Evolutionary conservation across 352 stramenopile genomes (phyloP), one percentile per base, ranked within the genome.

Genomic region (Phytophthora parvispora): DNA sequence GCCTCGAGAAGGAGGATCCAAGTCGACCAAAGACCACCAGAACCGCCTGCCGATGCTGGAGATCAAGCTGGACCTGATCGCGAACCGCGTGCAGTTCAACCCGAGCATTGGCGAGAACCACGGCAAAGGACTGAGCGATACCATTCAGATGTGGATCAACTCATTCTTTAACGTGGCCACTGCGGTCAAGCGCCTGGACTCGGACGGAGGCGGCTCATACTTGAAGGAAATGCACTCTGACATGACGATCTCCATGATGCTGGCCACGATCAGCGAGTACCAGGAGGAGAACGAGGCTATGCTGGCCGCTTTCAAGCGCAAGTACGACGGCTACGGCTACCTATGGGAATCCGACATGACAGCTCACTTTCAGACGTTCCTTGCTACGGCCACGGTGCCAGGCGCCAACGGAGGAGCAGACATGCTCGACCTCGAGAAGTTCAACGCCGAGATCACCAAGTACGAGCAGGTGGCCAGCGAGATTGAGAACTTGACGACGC

Each of bases 141-240:
- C 98, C 45, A 97, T 99, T 57, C 95, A 99, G 42, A 90, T 90
- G 72, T 99, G 98, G 90, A 97, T 99, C 67, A 98, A 98, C 34
- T 98, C 94, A 42, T 99, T 99, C 73, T 97, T 96, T 73, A 98
- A 99, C 65, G 94, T 99, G 61, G 97, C 94, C 8, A 98, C 93
- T 13, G 89, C 98, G 3, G 97, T 99, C 48, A 99, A 99, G 77
- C 85, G 97, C 24, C 77, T 99, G 6, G 98, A 99, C 77, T 95
- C 94, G 4, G 89, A 94, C 29, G 84, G 80, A 20, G 96, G 98
- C 20, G 98, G 98, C n/a, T 98, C 90, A 3, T 99, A 99, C 72
- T 77, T 99, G 54, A 96, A 96, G 69, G 98, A 99, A 89, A 98
- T 99, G 84, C 90, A 99, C 65, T 92, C 91, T n/a, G 96, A 99